A percentile compares a stretch with the other conserved stretches of the same genome.
Conservation (phyloP, 2,329 filamentous ascomycete species). For the Fusarium devonianum region DNA sequence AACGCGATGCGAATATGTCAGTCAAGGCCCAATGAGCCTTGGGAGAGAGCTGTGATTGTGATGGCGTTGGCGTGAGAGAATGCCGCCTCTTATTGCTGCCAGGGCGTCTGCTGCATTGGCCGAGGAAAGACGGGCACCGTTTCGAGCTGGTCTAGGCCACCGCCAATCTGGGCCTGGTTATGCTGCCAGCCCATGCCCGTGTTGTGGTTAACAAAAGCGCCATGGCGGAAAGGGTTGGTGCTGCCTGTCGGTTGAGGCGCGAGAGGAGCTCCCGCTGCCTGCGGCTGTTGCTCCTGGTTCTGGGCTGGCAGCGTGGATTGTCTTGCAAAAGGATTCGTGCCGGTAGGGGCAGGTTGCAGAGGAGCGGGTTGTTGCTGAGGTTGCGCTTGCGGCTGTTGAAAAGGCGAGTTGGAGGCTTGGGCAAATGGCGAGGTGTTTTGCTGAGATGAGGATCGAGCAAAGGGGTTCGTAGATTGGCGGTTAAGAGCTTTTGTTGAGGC, state of each 20-base stretch:
- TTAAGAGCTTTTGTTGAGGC: slow-evolving; percentile 52
- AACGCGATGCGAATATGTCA: slow-evolving; percentile 15
- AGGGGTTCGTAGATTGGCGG: slow-evolving; percentile 84
- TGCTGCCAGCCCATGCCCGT: slow-evolving; percentile 91
- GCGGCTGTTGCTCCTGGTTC: slow-evolving; percentile 52
- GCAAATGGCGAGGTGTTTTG: slow-evolving; percentile 49
- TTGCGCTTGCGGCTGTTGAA: slow-evolving; percentile 52
- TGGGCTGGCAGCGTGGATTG: slow-evolving; percentile 46
- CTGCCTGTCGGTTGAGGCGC: slow-evolving; percentile 82
- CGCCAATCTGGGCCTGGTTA: slow-evolving; percentile 79
- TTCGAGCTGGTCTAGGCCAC: slow-evolving; percentile 77
- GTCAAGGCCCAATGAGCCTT: slow-evolving; percentile 4
- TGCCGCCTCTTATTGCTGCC: slow-evolving; percentile 57
- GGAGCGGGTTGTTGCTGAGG: slow-evolving; percentile 48
- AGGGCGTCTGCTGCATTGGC: slow-evolving; percentile 69
- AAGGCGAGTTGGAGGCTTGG: slow-evolving; percentile 50
- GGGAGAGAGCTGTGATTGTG: background rate
- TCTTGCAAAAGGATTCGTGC: slow-evolving; percentile 66
- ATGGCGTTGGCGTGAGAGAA: background rate
- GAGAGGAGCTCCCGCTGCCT: slow-evolving; percentile 59
- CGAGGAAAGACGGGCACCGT: slow-evolving; percentile 88
- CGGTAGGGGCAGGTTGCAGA: slow-evolving; percentile 59
- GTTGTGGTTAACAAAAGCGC: slow-evolving; percentile 85
- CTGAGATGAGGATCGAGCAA: slow-evolving; percentile 72
- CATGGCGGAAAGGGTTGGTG: slow-evolving; percentile 95